A percentile compares a stretch with the other conserved stretches of the same genome.
Evolutionary conservation across 2,329 filamentous ascomycete genomes (phyloP).

Genomic region (Zymoseptoria passerinii): DNA sequence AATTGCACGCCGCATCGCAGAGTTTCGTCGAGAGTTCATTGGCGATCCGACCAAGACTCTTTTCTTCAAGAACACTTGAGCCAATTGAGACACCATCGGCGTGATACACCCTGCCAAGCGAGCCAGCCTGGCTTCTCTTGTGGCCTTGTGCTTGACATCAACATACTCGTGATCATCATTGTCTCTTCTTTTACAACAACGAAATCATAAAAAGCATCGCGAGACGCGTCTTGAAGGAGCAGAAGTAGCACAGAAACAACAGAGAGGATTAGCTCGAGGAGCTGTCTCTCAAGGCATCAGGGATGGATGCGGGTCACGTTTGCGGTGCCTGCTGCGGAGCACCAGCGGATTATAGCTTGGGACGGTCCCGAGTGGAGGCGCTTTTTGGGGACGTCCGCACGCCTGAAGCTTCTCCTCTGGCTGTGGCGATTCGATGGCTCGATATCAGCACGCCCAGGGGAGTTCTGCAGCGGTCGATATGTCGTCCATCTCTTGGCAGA

Average conservation of each 20-base stretch:
- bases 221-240: neutral
- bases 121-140: neutral
- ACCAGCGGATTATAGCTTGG: neutral
- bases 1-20: conserved; percentile 59
- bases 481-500: neutral
- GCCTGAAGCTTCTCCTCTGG: neutral
- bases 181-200: neutral
- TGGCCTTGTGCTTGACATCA: neutral
- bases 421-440: neutral
- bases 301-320: neutral
- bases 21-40: conserved; percentile 57
- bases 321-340: neutral
- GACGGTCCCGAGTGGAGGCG: no score
- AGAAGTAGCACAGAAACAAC: neutral
- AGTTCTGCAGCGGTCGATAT: neutral
- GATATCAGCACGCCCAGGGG: neutral
- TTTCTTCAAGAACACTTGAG: conserved; percentile 3
- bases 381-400: neutral
- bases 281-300: neutral
- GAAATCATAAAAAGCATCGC: neutral
- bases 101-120: neutral
- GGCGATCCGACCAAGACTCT: conserved; percentile 58
- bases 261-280: neutral
- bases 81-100: no score
- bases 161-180: neutral